Base-by-base conservation (phyloP, 2,329 filamentous ascomycete genomes). In the Colletotrichum somersetense region DNA sequence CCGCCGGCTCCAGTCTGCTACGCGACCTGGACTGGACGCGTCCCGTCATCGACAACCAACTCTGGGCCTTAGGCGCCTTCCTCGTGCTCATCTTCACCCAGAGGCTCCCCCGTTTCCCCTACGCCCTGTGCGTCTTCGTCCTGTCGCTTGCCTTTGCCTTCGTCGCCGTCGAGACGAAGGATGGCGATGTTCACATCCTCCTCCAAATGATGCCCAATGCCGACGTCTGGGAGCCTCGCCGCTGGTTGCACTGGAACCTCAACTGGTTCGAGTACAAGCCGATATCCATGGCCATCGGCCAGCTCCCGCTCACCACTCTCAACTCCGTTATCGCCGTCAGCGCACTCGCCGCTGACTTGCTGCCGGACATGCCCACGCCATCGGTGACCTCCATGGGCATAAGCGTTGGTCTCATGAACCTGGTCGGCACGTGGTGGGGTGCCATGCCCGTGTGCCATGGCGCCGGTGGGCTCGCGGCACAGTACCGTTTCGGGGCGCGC, bases 371-470 rank as follows among this genome's bases (percentile, higher is more conserved):
- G 3, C 87, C 89, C 0, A 75, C 91, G 0, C 94, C 94, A 0
- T 90, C 89, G 0, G 91, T 94, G 7, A 96, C 94, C 0, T 86
- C 91, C 0, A 86, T 98, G 40, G 96, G 95, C 1, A 80, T 95
- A 72, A 97, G 94, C 66, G 93, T 98, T 5, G 91, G 92, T 0
- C 77, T 86, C 2, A 97, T 97, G 89, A 98, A 98, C 79, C 84
- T 98, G 4, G 80, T 92, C 1, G 92, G 93, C 20, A 95, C 93
- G 77, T 97, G 94, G 93, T 97, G 97, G 77, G 95, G 95, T 59
- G 93, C 92, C 6, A 98, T 98, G 96, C 96, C 96, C 3, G 91
- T 96, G 5, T 98, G 96, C 78, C 96, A 98, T 79, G 96, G 96
- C 6, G 94, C 94, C 0, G 96, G 96, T 2, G 96, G 96, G 0